A percentile compares a stretch with the other conserved stretches of the same genome.
These are phyloP conservation scores for Gliomastix tumulicola DNA, from an alignment of 2,329 filamentous ascomycete genomes.

Conservation along the genomic window DNA sequence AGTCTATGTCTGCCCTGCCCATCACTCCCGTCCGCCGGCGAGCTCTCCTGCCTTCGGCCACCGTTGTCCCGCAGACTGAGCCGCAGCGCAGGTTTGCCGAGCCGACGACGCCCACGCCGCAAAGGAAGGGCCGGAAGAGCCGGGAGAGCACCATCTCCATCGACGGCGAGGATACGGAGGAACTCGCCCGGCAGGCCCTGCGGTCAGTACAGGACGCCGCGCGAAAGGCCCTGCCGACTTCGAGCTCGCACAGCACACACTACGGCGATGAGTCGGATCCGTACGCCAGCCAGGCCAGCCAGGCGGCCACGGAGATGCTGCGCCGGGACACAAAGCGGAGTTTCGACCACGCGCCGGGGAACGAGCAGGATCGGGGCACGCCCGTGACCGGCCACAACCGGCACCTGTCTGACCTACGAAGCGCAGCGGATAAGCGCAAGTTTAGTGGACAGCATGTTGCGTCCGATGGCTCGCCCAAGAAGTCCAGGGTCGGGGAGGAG, in stretches of 20 bases:
- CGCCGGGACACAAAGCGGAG: slow-evolving; percentile 50
- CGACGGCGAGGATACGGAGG: slow-evolving; percentile 49
- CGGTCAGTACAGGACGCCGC: slow-evolving; percentile 46
- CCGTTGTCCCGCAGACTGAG: slow-evolving; percentile 56
- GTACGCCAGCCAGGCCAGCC: slow-evolving; percentile 69
- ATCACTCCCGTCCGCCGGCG: slow-evolving; percentile 60
- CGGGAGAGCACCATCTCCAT: slow-evolving; percentile 82
- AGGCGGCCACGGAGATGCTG: slow-evolving; percentile 68
- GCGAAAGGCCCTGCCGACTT: no score
- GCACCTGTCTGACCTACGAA: slow-evolving; percentile 32
- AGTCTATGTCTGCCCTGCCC: slow-evolving; percentile 80
- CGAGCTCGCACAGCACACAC: slow-evolving; percentile 13
- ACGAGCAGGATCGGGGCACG: slow-evolving; percentile 22
- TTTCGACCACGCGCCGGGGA: slow-evolving; percentile 37
- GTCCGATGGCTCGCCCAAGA: slow-evolving; percentile 41
- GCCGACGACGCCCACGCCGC: slow-evolving; percentile 32
- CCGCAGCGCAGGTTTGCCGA: slow-evolving; percentile 37
- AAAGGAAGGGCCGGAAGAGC: slow-evolving; percentile 58
- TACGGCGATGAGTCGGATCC: slow-evolving; percentile 41
- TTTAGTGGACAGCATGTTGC: slow-evolving; percentile 24
- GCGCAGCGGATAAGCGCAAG: slow-evolving; percentile 44
- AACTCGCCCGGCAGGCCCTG: slow-evolving; percentile 47
- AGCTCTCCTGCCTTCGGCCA: slow-evolving; percentile 53
- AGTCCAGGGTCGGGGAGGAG: slow-evolving; percentile 33
- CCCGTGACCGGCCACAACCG: slow-evolving; percentile 11